Evolutionary conservation across 495 filamentous ascomycete genomes (phyloP), one percentile per base, ranked within the genome.

Genomic region (Annulohypoxylon moriforme): DNA sequence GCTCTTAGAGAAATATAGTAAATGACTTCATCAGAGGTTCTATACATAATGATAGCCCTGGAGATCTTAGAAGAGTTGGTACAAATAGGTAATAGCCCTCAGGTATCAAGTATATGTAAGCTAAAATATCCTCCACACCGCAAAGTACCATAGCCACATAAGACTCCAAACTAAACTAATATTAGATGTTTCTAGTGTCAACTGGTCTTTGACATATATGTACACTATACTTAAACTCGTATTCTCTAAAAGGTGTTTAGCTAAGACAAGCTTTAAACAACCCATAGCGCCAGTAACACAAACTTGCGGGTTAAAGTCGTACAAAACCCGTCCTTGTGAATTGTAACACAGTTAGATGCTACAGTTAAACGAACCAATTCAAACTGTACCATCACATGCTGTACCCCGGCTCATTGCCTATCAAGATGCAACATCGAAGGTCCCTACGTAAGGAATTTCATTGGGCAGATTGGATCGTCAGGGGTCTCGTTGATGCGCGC

Each of bases 401-500:
- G 22, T 13, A 58, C 55, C 55, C 55, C 55, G 34, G 55, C 60
- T 33, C 18, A 53, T 63, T 40, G 34, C 24, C n/a, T 53, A 68
- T 44, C 40, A 68, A 42, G 40, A 44, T 33, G 47, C 24, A 36
- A 55, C 42, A 16, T 62, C 22, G n/a, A 49, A 40, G 42, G 31
- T 20, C 38, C 49, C 33, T 50, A 25, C 49, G n/a, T n/a, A 50
- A 40, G 13, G 57, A 42, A 25, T 64, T 34, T 44, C 40, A 65
- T 72, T 60, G 36, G 64, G 62, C 64, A 59, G 42, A 65, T 72
- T 60, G 36, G 64, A 67, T 72, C 64, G 42, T 63, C 69, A 72
- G 69, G 69, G 58, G 59, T 72, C 59, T 67, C 25, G 44, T 67
- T 60, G 59, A 64, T 58, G 59, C 69, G 38, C 42, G 38, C 50